Conservation (phyloP, 108 stramenopile genomes). For the Poteriospumella lacustris region DNA sequence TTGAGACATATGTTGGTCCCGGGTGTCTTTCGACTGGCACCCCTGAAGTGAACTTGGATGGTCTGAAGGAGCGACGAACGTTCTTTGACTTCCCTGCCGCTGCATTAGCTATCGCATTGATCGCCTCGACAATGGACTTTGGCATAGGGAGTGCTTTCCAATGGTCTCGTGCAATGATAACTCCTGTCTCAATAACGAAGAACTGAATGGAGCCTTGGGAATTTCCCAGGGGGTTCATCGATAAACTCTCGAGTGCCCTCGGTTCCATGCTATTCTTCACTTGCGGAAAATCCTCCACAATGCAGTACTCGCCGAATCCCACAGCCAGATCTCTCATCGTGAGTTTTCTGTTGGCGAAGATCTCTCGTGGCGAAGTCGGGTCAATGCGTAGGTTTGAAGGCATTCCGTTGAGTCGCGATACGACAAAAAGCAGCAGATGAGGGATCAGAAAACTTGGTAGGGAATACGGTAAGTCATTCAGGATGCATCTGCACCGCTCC, state of each 20-base stretch:
- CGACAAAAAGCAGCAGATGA: not conserved
- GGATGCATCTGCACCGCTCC: not conserved
- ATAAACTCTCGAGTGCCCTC: not conserved
- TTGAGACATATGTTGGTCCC: too few relatives aligned
- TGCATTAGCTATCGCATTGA: too few relatives aligned
- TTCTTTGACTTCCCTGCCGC: too few relatives aligned
- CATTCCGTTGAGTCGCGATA: not conserved
- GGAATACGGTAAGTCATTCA: not conserved
- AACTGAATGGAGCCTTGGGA: not conserved
- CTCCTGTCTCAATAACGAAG: not conserved
- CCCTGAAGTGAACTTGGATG: too few relatives aligned
- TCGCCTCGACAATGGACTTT: not conserved
- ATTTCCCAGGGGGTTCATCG: not conserved
- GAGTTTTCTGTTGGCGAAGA: not conserved
- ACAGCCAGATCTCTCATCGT: not conserved
- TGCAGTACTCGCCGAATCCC: not conserved
- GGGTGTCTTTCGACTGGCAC: too few relatives aligned
- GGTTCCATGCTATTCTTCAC: not conserved
- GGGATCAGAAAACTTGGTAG: not conserved
- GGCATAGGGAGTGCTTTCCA: not conserved
- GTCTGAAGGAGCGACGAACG: too few relatives aligned
- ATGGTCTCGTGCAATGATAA: not conserved
- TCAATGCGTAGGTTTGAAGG: not conserved
- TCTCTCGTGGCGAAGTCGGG: not conserved
- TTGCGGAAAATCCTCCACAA: not conserved